These are phyloP conservation scores for Tephrocybe sp. DNA, from an alignment of 768 basidiomycete species.

Conservation along the genomic window DNA sequence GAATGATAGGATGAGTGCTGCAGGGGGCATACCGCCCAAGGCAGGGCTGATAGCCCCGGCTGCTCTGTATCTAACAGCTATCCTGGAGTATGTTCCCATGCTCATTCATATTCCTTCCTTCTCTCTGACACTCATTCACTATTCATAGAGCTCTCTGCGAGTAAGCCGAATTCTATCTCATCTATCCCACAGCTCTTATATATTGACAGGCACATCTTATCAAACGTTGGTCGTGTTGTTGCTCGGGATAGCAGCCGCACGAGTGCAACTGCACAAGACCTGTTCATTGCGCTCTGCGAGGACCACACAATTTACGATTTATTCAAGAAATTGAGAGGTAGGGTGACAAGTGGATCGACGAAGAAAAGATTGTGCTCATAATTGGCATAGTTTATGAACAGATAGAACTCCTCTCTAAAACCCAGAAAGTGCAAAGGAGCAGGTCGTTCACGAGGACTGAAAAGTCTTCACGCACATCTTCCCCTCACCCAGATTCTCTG, in stretches of 20 bases:
- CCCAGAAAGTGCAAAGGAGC: slow-evolving; percentile 57
- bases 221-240: slow-evolving; percentile 80
- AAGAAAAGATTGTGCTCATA: neutral
- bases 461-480: slow-evolving; percentile 44
- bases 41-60: slow-evolving; percentile 70
- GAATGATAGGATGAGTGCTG: slow-evolving; percentile 55
- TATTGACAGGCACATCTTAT: slow-evolving; percentile 67
- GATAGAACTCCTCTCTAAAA: slow-evolving; percentile 66
- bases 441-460: slow-evolving; percentile 66
- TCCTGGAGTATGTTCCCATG: slow-evolving; percentile 74
- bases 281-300: slow-evolving; percentile 87
- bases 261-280: slow-evolving; percentile 71
- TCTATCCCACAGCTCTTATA: slow-evolving; percentile 5
- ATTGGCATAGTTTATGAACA: slow-evolving; percentile 66
- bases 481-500: slow-evolving; percentile 42
- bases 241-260: slow-evolving; percentile 82
- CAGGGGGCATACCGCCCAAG: slow-evolving; percentile 50
- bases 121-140: slow-evolving; percentile 27
- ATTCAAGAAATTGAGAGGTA: slow-evolving; percentile 86
- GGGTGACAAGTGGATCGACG: slow-evolving; percentile 18
- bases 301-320: slow-evolving; percentile 83
- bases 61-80: slow-evolving; percentile 86
- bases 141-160: slow-evolving; percentile 75
- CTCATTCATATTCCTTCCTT: slow-evolving; percentile 19
- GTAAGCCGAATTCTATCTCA: slow-evolving; percentile 44